Evolutionary conservation across 108 stramenopile genomes (phyloP), one percentile per base, ranked within the genome.

Genomic region (Cyclotella cryptica): DNA sequence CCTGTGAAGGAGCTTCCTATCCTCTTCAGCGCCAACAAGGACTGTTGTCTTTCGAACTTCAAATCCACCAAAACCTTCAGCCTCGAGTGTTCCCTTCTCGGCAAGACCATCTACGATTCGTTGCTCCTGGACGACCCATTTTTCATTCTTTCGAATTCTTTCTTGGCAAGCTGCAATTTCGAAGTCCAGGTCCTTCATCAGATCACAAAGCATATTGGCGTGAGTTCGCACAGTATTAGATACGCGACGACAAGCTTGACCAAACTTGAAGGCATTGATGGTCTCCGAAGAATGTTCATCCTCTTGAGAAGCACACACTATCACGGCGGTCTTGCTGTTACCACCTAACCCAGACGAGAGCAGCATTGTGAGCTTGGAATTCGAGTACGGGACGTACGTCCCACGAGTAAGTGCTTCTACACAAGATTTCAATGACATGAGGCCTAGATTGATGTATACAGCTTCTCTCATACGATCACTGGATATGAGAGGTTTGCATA

Each of bases 311-410:
- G 74, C 86, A 55, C 88, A 88, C n/a, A 92, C 80, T 40, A 92
- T 73, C 29, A 88, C 81, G 13, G 79, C 54, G 17, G 87, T 92
- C 63, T 84, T 85, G 51, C 77, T 74, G 64, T 86, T 84, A 21
- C 90, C 90, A 65, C 92, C 89, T 18, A 93, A 74, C 24, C 88
- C 89, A 6, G 81, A 81, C 7, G 76, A 27, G 18, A 93, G 77
- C 15, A 93, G 68, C 86, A 86, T 85, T 8, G 93, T 93, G 2
- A 93, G 89, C 72, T 90, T 90, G 39, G 85, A 87, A 47, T 86
- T 89, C 7, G 77, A 15, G 79, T 91, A 93, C 18, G 93, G 90
- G 29, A 91, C 85, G 70, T 89, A 79, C 58, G 29, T 28, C 19
- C 77, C 63, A 28, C 26, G 47, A 15, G 59, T 79, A n/a, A 92